Evolutionary conservation across 495 filamentous ascomycete genomes (phyloP).

Genomic region (Lasiosphaeriaceae sp.): DNA sequence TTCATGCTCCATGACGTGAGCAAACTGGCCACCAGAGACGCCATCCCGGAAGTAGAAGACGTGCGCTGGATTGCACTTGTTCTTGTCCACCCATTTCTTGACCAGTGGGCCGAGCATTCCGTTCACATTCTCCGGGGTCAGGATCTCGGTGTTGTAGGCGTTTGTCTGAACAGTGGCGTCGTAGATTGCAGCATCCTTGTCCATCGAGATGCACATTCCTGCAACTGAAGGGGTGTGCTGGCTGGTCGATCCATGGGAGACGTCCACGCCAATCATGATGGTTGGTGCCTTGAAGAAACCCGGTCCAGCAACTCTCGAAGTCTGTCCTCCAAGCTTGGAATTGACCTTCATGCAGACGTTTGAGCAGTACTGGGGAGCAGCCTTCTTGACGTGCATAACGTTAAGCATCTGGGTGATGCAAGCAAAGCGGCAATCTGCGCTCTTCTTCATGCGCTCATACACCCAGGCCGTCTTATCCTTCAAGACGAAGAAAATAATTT

Average conservation of each 20-base stretch:
- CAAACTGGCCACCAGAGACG: constrained; percentile 81
- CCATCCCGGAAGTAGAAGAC: constrained; percentile 95
- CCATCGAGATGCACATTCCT: constrained; percentile 78
- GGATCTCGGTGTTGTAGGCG: constrained; percentile 70
- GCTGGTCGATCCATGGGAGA: constrained; percentile 76
- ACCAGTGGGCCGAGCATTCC: constrained; percentile 60
- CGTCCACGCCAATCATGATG: constrained; percentile 82
- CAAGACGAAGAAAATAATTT: constrained; percentile 71
- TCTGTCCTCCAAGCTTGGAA: constrained; percentile 86
- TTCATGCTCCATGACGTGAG: constrained; percentile 71
- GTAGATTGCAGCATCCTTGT: constrained; percentile 65
- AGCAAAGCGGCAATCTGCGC: constrained; percentile 74
- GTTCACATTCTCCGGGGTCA: constrained; percentile 59
- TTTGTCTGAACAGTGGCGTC: constrained; percentile 74
- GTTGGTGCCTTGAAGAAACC: constrained; percentile 49
- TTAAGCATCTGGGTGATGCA: constrained; percentile 71
- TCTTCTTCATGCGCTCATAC: constrained; percentile 80
- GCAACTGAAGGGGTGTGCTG: constrained; percentile 67
- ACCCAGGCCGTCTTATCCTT: constrained; percentile 57
- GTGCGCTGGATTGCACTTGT: constrained; percentile 53
- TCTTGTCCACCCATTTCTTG: constrained; percentile 56
- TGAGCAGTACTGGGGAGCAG: constrained; percentile 70
- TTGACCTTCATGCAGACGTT: constrained; percentile 96
- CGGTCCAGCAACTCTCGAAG: constrained; percentile 29
- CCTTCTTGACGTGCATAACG: constrained; percentile 54